Evolutionary conservation across 768 basidiomycete genomes (phyloP).

Genomic region (Lentinus brumalis): DNA sequence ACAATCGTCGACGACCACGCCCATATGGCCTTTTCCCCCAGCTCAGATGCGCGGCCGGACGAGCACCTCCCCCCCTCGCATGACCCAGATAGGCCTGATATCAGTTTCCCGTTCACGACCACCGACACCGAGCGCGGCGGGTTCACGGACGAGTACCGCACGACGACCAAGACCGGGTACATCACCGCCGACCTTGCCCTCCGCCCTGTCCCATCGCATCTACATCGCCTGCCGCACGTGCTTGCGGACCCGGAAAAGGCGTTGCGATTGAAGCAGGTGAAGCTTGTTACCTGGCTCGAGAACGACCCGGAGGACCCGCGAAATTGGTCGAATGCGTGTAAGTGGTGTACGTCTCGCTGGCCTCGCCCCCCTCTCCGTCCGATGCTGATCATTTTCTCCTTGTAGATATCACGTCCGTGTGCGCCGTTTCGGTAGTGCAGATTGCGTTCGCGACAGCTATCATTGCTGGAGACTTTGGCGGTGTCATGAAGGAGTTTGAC

Average conservation of each 20-base stretch:
- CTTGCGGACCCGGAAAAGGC: conserved; percentile 39
- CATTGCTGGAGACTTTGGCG: conserved; percentile 39
- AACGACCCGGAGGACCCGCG: conserved; percentile 44
- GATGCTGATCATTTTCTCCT: too few relatives aligned
- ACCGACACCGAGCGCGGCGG: conserved; percentile 29
- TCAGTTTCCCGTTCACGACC: conserved; percentile 32
- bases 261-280: conserved; percentile 30
- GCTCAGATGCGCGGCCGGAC: too few relatives aligned
- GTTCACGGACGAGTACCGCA: conserved; percentile 38
- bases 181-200: conserved; percentile 31
- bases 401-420: conserved; percentile 33
- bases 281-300: conserved; percentile 39
- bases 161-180: conserved; percentile 30
- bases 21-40: too few relatives aligned
- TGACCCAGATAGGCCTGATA: conserved; percentile 20
- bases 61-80: too few relatives aligned
- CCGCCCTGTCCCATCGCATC: conserved; percentile 29
- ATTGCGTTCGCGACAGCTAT: conserved; percentile 41
- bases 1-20: too few relatives aligned
- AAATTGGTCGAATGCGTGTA: conserved; percentile 35
- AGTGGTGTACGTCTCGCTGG: conserved; percentile 37
- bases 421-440: conserved; percentile 35
- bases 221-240: conserved; percentile 21
- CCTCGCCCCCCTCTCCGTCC: background rate
- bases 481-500: conserved; percentile 34